Evolutionary conservation across 768 basidiomycete species (phyloP).

Genomic region (Botryobasidium botryosum): DNA sequence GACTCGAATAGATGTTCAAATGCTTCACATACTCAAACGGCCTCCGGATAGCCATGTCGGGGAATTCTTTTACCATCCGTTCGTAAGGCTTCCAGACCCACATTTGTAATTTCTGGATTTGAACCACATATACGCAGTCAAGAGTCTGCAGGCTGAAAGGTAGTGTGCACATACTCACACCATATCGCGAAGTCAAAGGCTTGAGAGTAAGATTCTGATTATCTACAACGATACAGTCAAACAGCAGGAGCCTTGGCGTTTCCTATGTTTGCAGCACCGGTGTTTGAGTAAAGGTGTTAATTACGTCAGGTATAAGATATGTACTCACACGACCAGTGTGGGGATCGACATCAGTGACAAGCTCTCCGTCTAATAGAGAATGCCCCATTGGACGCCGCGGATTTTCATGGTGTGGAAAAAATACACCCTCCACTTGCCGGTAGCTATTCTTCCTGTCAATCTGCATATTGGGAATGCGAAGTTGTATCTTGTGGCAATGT

Average conservation of each 20-base stretch:
- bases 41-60: slow-evolving; percentile 39
- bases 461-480: slow-evolving; percentile 26
- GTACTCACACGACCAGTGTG: too few relatives aligned
- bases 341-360: slow-evolving; percentile 81
- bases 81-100: slow-evolving; percentile 75
- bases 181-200: slow-evolving; percentile 73
- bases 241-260: slow-evolving; percentile 66
- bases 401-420: slow-evolving; percentile 78
- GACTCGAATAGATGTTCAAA: slow-evolving; percentile 1
- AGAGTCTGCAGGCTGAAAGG: too few relatives aligned
- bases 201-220: slow-evolving; percentile 75
- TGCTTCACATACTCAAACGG: slow-evolving; percentile 83
- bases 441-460: slow-evolving; percentile 91
- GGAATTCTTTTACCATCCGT: slow-evolving; percentile 50
- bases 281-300: too few relatives aligned
- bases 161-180: too few relatives aligned
- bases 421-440: slow-evolving; percentile 54
- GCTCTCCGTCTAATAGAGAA: slow-evolving; percentile 83
- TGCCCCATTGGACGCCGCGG: slow-evolving; percentile 51
- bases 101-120: too few relatives aligned
- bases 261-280: slow-evolving; percentile 50
- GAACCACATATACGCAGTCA: too few relatives aligned
- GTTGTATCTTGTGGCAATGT: neutral
- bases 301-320: too few relatives aligned
- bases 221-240: slow-evolving; percentile 83